Percentiles rank a stretch among this genome's conserved stretches.
phyloP scores from a whole-genome alignment of 495 filamentous ascomycete species.

The Xylaria nigripes region DNA sequence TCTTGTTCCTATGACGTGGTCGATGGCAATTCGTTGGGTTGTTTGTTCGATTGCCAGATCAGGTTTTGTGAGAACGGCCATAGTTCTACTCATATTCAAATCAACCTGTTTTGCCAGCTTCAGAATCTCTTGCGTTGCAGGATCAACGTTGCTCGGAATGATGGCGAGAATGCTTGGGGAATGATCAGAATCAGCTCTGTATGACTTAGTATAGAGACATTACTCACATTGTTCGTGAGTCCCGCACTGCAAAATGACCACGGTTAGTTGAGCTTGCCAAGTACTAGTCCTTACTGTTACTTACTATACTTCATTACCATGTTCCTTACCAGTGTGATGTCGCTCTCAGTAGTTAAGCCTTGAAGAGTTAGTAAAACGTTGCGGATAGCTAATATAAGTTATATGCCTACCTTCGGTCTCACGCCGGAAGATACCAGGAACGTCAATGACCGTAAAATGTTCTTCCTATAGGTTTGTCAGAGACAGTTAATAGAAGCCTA shows the following conservation, averaged over 20 bases:
- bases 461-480: slow-evolving; percentile 25
- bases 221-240: slow-evolving; percentile 21
- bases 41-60: slow-evolving; percentile 47
- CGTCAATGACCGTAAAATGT: slow-evolving; percentile 52
- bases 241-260: slow-evolving; percentile 15
- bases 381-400: neutral
- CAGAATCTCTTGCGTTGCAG: slow-evolving; percentile 54
- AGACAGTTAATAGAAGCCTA: no score
- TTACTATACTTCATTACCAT: slow-evolving; percentile 48
- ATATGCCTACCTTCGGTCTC: slow-evolving; percentile 32
- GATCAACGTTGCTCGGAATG: slow-evolving; percentile 50
- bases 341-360: slow-evolving; percentile 34
- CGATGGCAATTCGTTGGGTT: slow-evolving; percentile 37
- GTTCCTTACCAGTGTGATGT: slow-evolving; percentile 41
- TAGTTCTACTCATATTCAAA: slow-evolving; percentile 39
- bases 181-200: neutral
- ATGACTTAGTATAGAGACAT: neutral
- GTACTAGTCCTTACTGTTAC: slow-evolving; percentile 16
- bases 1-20: slow-evolving; percentile 37
- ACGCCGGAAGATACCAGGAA: slow-evolving; percentile 54
- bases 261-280: neutral
- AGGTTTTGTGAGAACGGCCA: slow-evolving; percentile 53
- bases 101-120: slow-evolving; percentile 43
- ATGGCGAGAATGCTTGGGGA: slow-evolving; percentile 45
- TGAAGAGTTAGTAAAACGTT: neutral